phyloP scores from a whole-genome alignment of 2,329 filamentous ascomycete genomes.

The Venturia oleaginea region DNA sequence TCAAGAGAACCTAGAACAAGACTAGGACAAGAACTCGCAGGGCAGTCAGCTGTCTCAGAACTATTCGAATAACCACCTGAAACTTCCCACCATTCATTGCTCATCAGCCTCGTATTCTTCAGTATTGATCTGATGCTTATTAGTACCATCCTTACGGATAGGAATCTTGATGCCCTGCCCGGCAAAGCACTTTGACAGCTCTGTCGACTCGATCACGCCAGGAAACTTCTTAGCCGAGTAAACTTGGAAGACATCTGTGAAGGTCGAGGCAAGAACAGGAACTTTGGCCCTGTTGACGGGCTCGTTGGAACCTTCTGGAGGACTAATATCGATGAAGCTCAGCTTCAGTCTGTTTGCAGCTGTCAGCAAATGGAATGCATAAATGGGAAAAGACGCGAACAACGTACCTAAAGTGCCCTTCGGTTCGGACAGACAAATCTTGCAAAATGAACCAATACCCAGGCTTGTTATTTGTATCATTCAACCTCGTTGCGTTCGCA shows the following conservation, averaged over 20 bases:
- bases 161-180: slow-evolving; percentile 94
- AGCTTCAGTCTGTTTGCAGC: slow-evolving; percentile 47
- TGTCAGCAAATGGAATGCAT: slow-evolving; percentile 15
- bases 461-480: slow-evolving; percentile 67
- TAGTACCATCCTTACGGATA: slow-evolving; percentile 72
- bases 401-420: slow-evolving; percentile 76
- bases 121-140: slow-evolving; percentile 33
- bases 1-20: too few relatives aligned
- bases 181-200: slow-evolving; percentile 86
- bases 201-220: slow-evolving; percentile 88
- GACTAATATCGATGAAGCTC: slow-evolving; percentile 78
- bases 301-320: slow-evolving; percentile 32
- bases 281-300: slow-evolving; percentile 65
- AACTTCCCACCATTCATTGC: slow-evolving; percentile 13
- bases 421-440: slow-evolving; percentile 87
- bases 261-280: slow-evolving; percentile 74
- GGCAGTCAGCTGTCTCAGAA: too few relatives aligned
- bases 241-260: slow-evolving; percentile 84
- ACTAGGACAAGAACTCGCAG: too few relatives aligned
- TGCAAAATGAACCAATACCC: slow-evolving; percentile 97
- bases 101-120: slow-evolving; percentile 37
- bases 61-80: too few relatives aligned
- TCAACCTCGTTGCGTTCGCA: slow-evolving; percentile 77
- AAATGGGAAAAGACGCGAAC: neutral
- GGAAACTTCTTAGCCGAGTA: slow-evolving; percentile 98